Base-by-base conservation (phyloP, 225 moss, liverwort and hornwort genomes). In the Pleurozium schreberi region DNA sequence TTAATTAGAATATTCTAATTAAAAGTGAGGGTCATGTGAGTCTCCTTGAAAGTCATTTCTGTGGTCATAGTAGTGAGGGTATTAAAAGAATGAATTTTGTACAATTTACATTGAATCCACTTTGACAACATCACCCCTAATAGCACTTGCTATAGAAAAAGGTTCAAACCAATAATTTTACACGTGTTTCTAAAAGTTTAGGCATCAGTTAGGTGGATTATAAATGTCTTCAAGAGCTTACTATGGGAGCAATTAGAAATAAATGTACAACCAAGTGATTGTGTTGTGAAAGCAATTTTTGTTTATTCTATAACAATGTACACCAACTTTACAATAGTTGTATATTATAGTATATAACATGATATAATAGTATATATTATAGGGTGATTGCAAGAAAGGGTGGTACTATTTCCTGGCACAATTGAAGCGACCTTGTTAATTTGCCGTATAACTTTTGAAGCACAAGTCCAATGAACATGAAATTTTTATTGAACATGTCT, bases 181-280 rank as follows among this genome's bases (percentile, higher is more conserved):
- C 75, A 33, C 21, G 8, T 31, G 8, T 50, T 21, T 0, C 20
- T 21, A 50, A 33, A 5, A 49, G 5, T 20, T 11, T 19, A 33
- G 2, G 3, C 1, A 3, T 34, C 21, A 4, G 12, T 6, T 33
- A 50, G 50, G 12, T 75, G 50, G 50, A 75, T 75, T 75, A 50
- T 20, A 50, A 75, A 50, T 34, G 22, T 50, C 34, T 75, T 13
- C 2, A 34, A 49, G 4, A 75, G 11, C 75, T 49, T 12, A 19
- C 20, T 20, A 49, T 0, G 0, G 2, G 8, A 75, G 4, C 33
- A 31, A 75, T 1, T 4, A 0, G 4, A 75, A 30, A 31, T 75
- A 12, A 19, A 12, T 1, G 31, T 47, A 18, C 19, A 31, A 33
- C 12, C 31, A 47, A 26, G 27, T 33, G 31, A 19, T 11, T 67